Base-by-base conservation (phyloP, 2,329 filamentous ascomycete genomes). In the Fusarium siculi region DNA sequence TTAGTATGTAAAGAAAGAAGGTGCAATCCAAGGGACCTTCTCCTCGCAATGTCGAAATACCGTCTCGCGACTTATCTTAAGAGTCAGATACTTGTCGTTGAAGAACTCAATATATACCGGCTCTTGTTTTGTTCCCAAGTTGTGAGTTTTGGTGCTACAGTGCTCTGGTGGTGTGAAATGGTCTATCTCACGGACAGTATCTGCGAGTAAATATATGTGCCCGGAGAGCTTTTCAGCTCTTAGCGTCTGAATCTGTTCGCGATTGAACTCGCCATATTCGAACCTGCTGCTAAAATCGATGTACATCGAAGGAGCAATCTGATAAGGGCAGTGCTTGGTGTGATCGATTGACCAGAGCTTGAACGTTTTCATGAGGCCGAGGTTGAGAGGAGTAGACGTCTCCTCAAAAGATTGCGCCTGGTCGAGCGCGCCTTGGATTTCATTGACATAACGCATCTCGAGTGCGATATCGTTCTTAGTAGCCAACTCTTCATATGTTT, bases 121-220 rank as follows among this genome's bases (percentile, higher is more conserved):
- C 15, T 16, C 21, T 2, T 16, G 0, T 1, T 4, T 23, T 7
- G 16, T 5, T 32, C 9, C 16, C 7, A 39, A 1, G 14, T 32
- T 21, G 1, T 30, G 34, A 7, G 15, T 8, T 32, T 58, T 21
- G 9, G 43, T 30, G 18, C 42, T 32, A 18, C 19, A 16, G 14
- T 37, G 19, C 25, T 37, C 14, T 19, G 34, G 34, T 9, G 32
- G 34, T 1, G 11, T 30, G 25, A 50, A 32, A 2, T 14, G 8
- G 4, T 8, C 9, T 0, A 49, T 1, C 0, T 34, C 1, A 44
- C 1, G 19, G n/a, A 5, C 40, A 16, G 2, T 2, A 7, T 57
- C 7, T 12, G 9, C 19, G 12, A 57, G 30, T 7, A 46, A 7
- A 28, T 18, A 4, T 12, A 36, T 28, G 40, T 23, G 2, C n/a